Conservation (phyloP, 2,329 filamentous ascomycete genomes). For the Chrysosporium keratinophilum region DNA sequence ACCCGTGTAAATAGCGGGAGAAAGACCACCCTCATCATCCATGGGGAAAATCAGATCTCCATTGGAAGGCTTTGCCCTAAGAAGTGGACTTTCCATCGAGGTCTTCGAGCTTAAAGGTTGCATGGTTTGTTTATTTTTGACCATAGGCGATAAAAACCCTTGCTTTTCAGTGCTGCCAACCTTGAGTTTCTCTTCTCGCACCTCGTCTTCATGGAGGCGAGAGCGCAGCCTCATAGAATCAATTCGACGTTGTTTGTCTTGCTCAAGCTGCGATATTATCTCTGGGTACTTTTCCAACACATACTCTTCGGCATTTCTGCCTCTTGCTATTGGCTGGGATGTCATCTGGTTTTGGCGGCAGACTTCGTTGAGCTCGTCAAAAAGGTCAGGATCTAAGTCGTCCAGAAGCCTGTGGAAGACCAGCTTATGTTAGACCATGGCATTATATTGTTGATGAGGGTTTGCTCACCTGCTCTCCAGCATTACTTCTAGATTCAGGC, state of each 20-base stretch:
- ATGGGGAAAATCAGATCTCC: slow-evolving; percentile 85
- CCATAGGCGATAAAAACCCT: slow-evolving; percentile 38
- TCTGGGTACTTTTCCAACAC: slow-evolving; percentile 39
- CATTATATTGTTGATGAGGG: slow-evolving; percentile 13
- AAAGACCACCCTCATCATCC: slow-evolving; percentile 50
- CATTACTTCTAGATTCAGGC: slow-evolving; percentile 80
- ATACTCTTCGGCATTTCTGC: slow-evolving; percentile 55
- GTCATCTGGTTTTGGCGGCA: slow-evolving; percentile 75
- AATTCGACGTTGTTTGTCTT: slow-evolving; percentile 51
- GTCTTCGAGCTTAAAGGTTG: slow-evolving; percentile 27
- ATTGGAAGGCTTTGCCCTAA: slow-evolving; percentile 58
- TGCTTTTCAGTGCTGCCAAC: slow-evolving; percentile 56
- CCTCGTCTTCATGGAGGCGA: slow-evolving; percentile 55
- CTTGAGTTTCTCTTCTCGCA: slow-evolving; percentile 51
- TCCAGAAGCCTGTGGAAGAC: slow-evolving; percentile 52
- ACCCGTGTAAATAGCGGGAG: background rate
- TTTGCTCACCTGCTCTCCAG: slow-evolving; percentile 62
- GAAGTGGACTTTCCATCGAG: slow-evolving; percentile 51
- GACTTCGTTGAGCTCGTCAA: slow-evolving; percentile 66
- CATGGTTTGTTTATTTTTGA: slow-evolving; percentile 18
- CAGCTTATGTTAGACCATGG: background rate
- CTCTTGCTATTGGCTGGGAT: slow-evolving; percentile 65
- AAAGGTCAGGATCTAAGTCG: slow-evolving; percentile 72
- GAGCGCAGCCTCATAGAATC: slow-evolving; percentile 64
- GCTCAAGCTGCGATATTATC: slow-evolving; percentile 31